Evolutionary conservation across 1,284 basidiomycete species (phyloP).

Genomic region (Testicularia cyperi): DNA sequence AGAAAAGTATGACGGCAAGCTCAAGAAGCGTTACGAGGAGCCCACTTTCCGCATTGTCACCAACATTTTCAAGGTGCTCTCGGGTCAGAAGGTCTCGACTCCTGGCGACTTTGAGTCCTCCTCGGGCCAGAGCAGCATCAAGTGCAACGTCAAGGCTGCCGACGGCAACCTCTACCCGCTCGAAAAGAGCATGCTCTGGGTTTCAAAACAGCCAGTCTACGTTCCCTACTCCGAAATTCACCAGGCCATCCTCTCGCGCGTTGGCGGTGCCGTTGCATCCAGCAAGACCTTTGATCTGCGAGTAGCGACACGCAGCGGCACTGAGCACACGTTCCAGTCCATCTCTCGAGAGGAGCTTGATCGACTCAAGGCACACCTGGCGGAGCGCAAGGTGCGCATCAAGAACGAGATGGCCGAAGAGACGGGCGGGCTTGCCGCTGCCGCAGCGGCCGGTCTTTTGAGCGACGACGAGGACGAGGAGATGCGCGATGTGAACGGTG

Average conservation of each 20-base stretch:
- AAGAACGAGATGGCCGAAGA: slow-evolving; percentile 97
- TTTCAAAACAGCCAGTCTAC: slow-evolving; percentile 91
- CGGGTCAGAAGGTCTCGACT: slow-evolving; percentile 84
- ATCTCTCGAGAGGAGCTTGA: slow-evolving; percentile 96
- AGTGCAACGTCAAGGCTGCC: slow-evolving; percentile 94
- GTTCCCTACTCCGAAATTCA: slow-evolving; percentile 89
- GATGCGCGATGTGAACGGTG: slow-evolving; percentile 64
- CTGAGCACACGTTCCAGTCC: slow-evolving; percentile 72
- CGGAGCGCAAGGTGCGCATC: slow-evolving; percentile 85
- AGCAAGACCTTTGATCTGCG: slow-evolving; percentile 93
- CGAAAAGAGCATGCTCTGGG: slow-evolving; percentile 97
- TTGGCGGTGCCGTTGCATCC: slow-evolving; percentile 84
- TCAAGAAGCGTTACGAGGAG: slow-evolving; percentile 87
- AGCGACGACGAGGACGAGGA: slow-evolving; percentile 74
- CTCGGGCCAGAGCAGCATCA: slow-evolving; percentile 68
- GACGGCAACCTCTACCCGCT: slow-evolving; percentile 97
- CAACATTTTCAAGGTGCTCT: slow-evolving; percentile 85
- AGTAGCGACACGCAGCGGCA: slow-evolving; percentile 78
- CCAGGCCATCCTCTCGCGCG: slow-evolving; percentile 86
- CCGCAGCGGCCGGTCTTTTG: slow-evolving; percentile 70
- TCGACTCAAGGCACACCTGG: slow-evolving; percentile 78
- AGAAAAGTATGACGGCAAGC: slow-evolving; percentile 70
- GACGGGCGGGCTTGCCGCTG: slow-evolving; percentile 46
- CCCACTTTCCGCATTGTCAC: slow-evolving; percentile 95
- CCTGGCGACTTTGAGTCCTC: slow-evolving; percentile 61